Base-by-base conservation (phyloP, 108 stramenopile genomes). In the Conticribra weissflogii region DNA sequence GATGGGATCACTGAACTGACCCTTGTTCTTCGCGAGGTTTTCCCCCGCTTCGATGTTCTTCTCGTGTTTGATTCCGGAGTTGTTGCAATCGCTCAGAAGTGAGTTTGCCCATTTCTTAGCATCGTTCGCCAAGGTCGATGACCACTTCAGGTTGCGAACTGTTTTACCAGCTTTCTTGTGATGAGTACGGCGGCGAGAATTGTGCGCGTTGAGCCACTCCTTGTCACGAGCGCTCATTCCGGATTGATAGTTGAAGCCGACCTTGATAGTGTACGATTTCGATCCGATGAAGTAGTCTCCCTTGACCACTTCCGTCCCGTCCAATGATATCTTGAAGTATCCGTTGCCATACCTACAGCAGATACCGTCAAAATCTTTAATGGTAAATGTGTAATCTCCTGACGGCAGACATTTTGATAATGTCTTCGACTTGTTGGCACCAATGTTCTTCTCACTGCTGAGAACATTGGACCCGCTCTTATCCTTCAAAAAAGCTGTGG, bases 191-290 rank as follows among this genome's bases (percentile, higher is more conserved):
- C 74, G 55, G 1, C 67, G 54, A 16, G 59, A 29, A 41, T 76
- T 76, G 59, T 76, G 74, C 0, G 60, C 44, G 12, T 31, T 61
- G 22, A 76, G 50, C 74, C 74, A 76, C 25, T 76, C 74, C 30
- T 68, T 59, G 22, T 56, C 72, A 2, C 72, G 63, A 3, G 55
- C 33, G 48, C 22, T 48, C 72, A 73, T 73, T 45, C 4, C 17
- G 14, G 72, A 62, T 21, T 49, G 21, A 53, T 48, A 63, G 31
- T 73, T 49, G 31, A 47, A 58, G 0, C 72, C 72, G 1, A 73
- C 47, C 28, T 64, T 56, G 47, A 73, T 49, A 22, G 46, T 58
- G 56, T 73, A 56, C 1, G 31, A 5, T 61, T 64, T 73, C 22
- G 62, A 64, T 25, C 60, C 50, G 4, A 64, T 15, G 47, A 73